Evolutionary conservation across 495 filamentous ascomycete species (phyloP).

Genomic region (Talaromyces trachyspermus): DNA sequence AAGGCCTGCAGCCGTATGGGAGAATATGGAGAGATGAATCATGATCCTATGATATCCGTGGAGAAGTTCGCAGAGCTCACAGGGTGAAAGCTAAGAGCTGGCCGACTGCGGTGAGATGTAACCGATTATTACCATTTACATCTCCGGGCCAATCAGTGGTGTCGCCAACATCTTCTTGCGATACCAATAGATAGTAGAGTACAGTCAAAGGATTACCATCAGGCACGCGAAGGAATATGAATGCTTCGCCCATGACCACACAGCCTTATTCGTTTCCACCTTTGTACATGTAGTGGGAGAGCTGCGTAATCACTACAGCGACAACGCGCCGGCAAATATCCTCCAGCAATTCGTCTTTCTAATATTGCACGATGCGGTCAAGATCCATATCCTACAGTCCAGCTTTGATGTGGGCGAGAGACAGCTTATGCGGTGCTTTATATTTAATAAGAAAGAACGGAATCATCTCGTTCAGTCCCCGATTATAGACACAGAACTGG

Average conservation of each 20-base stretch:
- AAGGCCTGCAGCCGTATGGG: too few species aligned
- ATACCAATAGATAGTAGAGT: constrained; percentile 32
- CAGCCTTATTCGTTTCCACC: constrained; percentile 32
- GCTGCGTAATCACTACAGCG: constrained; percentile 31
- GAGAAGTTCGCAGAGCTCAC: constrained; percentile 9
- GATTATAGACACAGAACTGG: constrained; percentile 38
- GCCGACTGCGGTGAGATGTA: constrained; percentile 15
- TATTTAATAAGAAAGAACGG: constrained; percentile 29
- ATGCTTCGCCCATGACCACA: constrained; percentile 35
- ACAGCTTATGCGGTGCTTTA: constrained; percentile 36
- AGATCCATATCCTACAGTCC: constrained; percentile 21
- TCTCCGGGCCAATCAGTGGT: constrained; percentile 4
- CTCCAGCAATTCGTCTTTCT: constrained; percentile 11
- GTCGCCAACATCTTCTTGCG: constrained; percentile 25
- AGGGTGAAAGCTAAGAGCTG: constrained; percentile 15
- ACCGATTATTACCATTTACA: constrained; percentile 7
- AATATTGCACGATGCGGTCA: constrained; percentile 13
- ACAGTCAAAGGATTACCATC: constrained; percentile 27
- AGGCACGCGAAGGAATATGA: constrained; percentile 37
- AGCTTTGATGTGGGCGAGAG: constrained; percentile 18
- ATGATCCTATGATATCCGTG: too few species aligned
- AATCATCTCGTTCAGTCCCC: constrained; percentile 15
- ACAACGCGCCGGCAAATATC: constrained; percentile 12
- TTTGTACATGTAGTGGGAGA: constrained; percentile 37
- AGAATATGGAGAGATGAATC: too few species aligned